Percentiles rank a stretch among this genome's conserved stretches.
Conservation (phyloP, 129 eudicot species). For the Deinandra increscens region DNA sequence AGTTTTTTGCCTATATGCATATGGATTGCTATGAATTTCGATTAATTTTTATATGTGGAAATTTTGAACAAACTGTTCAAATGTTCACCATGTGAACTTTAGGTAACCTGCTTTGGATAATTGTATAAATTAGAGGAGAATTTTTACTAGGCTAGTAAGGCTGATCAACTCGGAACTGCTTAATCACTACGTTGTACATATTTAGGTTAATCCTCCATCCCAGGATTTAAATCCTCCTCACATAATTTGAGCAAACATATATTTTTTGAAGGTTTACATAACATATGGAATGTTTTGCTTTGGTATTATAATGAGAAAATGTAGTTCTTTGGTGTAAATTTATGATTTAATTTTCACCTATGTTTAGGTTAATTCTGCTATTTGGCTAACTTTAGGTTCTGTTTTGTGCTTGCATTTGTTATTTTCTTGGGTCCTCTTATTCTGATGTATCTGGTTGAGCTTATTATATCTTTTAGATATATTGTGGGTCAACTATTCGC, state of each 20-base stretch:
- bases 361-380: not conserved
- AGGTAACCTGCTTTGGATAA: conserved; percentile 12
- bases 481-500: not conserved
- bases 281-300: not conserved
- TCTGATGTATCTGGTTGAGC: conserved; percentile 8
- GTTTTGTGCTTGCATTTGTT: conserved; percentile 10
- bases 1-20: not conserved
- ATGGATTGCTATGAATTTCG: not conserved
- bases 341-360: not conserved
- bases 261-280: conserved; percentile 8
- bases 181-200: not conserved
- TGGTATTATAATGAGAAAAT: not conserved
- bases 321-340: conserved; percentile 6
- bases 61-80: not conserved
- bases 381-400: not conserved
- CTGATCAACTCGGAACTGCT: not conserved
- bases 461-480: not conserved
- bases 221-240: not conserved
- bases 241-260: not conserved
- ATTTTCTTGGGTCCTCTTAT: conserved; percentile 8
- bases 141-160: not conserved
- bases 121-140: not conserved
- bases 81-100: not conserved
- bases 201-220: not conserved
- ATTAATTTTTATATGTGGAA: conserved; percentile 18